Evolutionary conservation across 192 early-diverging fungal species (phyloP), one percentile per base, ranked within the genome.

Genomic region (Entomortierella parvispora): DNA sequence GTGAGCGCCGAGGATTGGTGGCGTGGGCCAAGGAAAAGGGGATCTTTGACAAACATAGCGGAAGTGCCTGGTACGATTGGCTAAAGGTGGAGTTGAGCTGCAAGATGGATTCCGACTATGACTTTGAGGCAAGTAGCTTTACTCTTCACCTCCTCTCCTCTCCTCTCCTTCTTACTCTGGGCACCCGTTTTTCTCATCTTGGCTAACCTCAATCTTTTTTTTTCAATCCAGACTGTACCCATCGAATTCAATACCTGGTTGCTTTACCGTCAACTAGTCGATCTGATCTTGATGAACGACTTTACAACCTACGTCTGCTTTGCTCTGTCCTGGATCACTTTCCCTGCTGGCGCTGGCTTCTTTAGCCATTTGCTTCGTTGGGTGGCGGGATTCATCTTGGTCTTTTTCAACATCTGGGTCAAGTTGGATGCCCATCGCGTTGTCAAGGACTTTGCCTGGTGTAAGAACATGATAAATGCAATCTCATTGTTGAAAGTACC

Each of bases 391-490:
- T 58, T 92, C 2, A 83, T 94, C 26, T 82, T 99, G 52, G 83
- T 97, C 8, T 82, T 87, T 26, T 96, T 99, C 79, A 97, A 97
- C 65, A 88, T 97, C 60, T 97, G 97, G 93, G 96, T 99, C 65
- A 96, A 97, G 78, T 71, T 93, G 49, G 97, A 99, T 77, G 96
- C 95, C 28, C 94, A 95, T 54, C 92, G 96, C 10, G 95, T 96
- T 9, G 92, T 99, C 58, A 96, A 95, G 80, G 96, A 98, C 81
- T 99, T 93, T 84, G 96, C 96, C 12, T 97, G 96, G 95, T 99
- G 93, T 95, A 87, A 87, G 90, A 86, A 33, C 57, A 47, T 46
- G 20, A 11, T n/a, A n/a, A n/a, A n/a, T n/a, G n/a, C n/a, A n/a
- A n/a, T n/a, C n/a, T n/a, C n/a, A n/a, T n/a, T n/a, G n/a, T n/a